Conservation (phyloP, 225 moss, liverwort and hornwort genomes). For the Marchantia polymorpha region DNA sequence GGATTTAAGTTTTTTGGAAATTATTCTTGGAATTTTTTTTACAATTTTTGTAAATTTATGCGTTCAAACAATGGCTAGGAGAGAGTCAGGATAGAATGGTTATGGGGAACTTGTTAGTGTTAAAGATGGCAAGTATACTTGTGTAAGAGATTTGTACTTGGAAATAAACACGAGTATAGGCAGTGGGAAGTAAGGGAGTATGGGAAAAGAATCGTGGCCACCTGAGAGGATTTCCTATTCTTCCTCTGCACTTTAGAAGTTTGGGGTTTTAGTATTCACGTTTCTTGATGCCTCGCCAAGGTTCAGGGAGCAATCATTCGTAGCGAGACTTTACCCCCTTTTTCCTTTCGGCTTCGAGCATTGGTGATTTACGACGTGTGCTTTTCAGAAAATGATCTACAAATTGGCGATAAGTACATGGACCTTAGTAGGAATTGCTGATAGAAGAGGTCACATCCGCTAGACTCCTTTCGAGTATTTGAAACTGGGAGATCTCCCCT, state of each 20-base stretch:
- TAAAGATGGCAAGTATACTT: not conserved
- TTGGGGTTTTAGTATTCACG: not conserved
- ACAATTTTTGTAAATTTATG: too few species aligned
- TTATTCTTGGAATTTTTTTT: too few species aligned
- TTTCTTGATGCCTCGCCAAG: not conserved
- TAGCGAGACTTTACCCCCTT: not conserved
- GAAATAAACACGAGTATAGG: not conserved
- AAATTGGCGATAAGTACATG: not conserved
- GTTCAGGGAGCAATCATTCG: conserved; percentile 1
- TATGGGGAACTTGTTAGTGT: not conserved
- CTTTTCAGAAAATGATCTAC: conserved; percentile 1
- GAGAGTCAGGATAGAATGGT: not conserved
- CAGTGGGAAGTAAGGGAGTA: not conserved
- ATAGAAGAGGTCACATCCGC: not conserved
- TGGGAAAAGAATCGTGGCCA: not conserved
- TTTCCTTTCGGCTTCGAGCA: not conserved
- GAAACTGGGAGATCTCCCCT: not conserved
- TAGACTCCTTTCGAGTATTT: not conserved
- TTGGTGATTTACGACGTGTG: not conserved
- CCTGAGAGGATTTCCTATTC: not conserved
- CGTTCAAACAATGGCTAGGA: too few species aligned
- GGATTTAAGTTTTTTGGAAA: too few species aligned
- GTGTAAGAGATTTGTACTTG: not conserved
- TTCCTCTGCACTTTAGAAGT: not conserved
- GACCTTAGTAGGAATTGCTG: conserved; percentile 16